phyloP scores from a whole-genome alignment of 352 stramenopile genomes.

The Globisporangium perplexum region DNA sequence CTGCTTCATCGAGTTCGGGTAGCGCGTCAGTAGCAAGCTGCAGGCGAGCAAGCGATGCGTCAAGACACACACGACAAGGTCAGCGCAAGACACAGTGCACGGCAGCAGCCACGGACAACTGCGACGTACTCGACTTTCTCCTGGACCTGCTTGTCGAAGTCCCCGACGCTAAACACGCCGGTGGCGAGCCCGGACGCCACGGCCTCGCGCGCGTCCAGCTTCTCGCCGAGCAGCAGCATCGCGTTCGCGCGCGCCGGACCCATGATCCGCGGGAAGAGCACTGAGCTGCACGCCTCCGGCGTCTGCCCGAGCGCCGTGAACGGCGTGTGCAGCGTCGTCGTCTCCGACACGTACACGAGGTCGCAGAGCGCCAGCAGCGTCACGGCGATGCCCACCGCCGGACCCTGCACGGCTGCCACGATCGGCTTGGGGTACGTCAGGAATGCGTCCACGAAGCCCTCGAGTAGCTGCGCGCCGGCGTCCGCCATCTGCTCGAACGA shows the following conservation, averaged over 20 bases:
- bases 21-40: slow-evolving; percentile 52
- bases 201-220: slow-evolving; percentile 61
- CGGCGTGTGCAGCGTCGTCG: slow-evolving; percentile 87
- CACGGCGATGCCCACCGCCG: slow-evolving; percentile 85
- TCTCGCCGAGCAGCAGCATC: slow-evolving; percentile 76
- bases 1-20: slow-evolving; percentile 56
- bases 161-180: slow-evolving; percentile 40
- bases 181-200: slow-evolving; percentile 42
- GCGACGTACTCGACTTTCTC: slow-evolving; percentile 50
- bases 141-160: slow-evolving; percentile 58
- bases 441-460: slow-evolving; percentile 70
- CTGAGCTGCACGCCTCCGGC: slow-evolving; percentile 88
- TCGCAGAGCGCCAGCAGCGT: slow-evolving; percentile 89
- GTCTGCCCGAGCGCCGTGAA: slow-evolving; percentile 89
- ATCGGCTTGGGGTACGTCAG: slow-evolving; percentile 89
- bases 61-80: no score
- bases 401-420: slow-evolving; percentile 86
- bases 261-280: slow-evolving; percentile 84
- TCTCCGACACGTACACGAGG: slow-evolving; percentile 85
- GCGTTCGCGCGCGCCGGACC: slow-evolving; percentile 63
- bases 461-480: slow-evolving; percentile 43
- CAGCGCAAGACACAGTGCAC: no score
- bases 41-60: neutral
- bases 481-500: slow-evolving; percentile 57
- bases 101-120: neutral